Evolutionary conservation across 768 basidiomycete genomes (phyloP).

Genomic region (Rhizopogon rudus): DNA sequence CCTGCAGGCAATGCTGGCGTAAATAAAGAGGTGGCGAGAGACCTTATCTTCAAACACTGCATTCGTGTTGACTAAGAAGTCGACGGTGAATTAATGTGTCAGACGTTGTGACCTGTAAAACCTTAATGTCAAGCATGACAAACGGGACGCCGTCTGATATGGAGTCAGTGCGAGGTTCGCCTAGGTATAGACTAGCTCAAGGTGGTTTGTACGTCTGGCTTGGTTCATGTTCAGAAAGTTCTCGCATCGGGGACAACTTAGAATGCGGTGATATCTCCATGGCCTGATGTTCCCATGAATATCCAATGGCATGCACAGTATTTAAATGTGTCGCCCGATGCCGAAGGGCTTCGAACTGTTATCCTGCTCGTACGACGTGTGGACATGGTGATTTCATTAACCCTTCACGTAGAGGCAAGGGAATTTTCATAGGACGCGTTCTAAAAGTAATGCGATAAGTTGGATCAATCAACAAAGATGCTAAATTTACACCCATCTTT

Average conservation of each 20-base stretch:
- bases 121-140: not conserved
- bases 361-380: not conserved
- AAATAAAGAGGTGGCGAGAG: not conserved
- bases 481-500: not conserved
- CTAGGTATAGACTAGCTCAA: not conserved
- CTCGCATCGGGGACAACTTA: not conserved
- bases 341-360: not conserved
- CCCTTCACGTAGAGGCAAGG: not conserved
- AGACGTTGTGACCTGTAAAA: too few relatives aligned
- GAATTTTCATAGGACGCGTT: not conserved
- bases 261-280: not conserved
- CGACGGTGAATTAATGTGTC: not conserved
- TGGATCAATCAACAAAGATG: not conserved
- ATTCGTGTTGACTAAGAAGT: not conserved
- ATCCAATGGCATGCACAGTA: not conserved
- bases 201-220: not conserved
- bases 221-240: not conserved
- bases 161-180: not conserved
- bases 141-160: not conserved
- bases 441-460: not conserved
- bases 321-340: not conserved
- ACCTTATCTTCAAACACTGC: not conserved
- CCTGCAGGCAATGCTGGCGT: too few relatives aligned
- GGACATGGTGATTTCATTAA: not conserved
- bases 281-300: not conserved